A percentile compares a stretch with the other conserved stretches of the same genome.
These are phyloP conservation scores for Amaranthus cruentus DNA, from an alignment of 148 eudicot species.

Conservation along the genomic window DNA sequence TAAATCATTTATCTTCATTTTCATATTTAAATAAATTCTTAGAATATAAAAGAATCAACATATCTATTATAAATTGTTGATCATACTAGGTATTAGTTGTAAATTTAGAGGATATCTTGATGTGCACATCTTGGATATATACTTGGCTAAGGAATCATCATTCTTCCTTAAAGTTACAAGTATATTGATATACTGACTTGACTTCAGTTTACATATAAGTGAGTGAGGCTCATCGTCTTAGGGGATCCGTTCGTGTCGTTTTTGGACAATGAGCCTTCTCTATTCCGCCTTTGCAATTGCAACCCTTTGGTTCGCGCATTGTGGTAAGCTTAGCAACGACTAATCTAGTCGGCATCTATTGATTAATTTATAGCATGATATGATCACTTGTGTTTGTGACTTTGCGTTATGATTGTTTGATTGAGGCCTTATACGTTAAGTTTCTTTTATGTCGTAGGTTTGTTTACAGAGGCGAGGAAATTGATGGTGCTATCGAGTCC, in stretches of 20 bases:
- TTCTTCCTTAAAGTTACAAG: not conserved
- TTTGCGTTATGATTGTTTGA: too few relatives aligned
- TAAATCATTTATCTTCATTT: too few relatives aligned
- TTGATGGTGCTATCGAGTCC: not conserved
- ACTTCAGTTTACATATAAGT: conserved; percentile 1
- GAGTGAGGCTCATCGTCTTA: not conserved
- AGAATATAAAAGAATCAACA: not conserved
- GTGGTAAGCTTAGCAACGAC: conserved; percentile 15
- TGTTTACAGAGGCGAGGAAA: conserved; percentile 26
- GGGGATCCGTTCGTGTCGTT: not conserved
- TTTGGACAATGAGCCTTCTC: not conserved
- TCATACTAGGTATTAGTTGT: not conserved
- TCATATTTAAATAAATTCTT: too few relatives aligned
- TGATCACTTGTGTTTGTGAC: too few relatives aligned
- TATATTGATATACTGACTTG: not conserved
- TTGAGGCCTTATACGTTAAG: too few relatives aligned
- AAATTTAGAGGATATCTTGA: conserved; percentile 12
- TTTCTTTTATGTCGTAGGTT: too few relatives aligned
- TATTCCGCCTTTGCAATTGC: not conserved
- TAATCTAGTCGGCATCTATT: too few relatives aligned
- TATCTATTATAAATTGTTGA: not conserved
- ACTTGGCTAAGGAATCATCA: conserved; percentile 15
- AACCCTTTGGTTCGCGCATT: not conserved
- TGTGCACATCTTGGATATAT: conserved; percentile 21
- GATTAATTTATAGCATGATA: too few relatives aligned